Evolutionary conservation across 1,284 basidiomycete species (phyloP), one percentile per base, ranked within the genome.

Genomic region (Ustilago hordei): DNA sequence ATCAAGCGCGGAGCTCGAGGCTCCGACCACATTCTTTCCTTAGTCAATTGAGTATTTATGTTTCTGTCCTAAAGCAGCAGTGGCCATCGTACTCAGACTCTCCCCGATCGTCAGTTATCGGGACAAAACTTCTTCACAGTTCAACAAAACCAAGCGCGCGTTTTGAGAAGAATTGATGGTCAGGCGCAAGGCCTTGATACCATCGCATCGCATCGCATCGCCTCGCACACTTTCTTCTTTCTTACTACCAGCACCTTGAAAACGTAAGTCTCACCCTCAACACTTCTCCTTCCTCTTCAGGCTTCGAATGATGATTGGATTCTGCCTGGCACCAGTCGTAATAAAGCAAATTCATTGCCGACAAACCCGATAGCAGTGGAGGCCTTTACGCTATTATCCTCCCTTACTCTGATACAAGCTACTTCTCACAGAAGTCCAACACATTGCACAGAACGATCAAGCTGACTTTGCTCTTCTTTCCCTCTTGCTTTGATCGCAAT

Each of bases 311-410:
- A 78, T 78, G 75, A 78, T 70, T 70, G 67, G 71, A 74, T 68
- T 70, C 75, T 78, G 71, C 71, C 75, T 78, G 75, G 75, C 75
- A 78, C 75, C 75, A 78, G 70, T 78, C 75, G 71, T 78, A 78
- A 74, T 57, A 69, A 72, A 70, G 74, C 74, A 76, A 76, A 59
- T 61, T 28, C 67, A 60, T 73, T 78, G 75, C 71, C 71, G 75
- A 78, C 68, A 78, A 73, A 19, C 41, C 66, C 68, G 67, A 74
- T 70, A 56, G 75, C 71, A 74, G 75, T 73, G 70, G 68, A 76
- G 75, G 67, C 61, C 63, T 69, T 72, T 72, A 77, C 74, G 74
- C 74, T 77, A 76, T 76, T 76, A 77, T 64, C 74, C 74, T 71
- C 67, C 72, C 72, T 73, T 75, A 69, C 32, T 69, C 72, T 75